A percentile compares a stretch with the other conserved stretches of the same genome.
These are phyloP conservation scores for Aegilops speltoides DNA, from an alignment of 176 grass and related monocot genomes.

Conservation along the genomic window DNA sequence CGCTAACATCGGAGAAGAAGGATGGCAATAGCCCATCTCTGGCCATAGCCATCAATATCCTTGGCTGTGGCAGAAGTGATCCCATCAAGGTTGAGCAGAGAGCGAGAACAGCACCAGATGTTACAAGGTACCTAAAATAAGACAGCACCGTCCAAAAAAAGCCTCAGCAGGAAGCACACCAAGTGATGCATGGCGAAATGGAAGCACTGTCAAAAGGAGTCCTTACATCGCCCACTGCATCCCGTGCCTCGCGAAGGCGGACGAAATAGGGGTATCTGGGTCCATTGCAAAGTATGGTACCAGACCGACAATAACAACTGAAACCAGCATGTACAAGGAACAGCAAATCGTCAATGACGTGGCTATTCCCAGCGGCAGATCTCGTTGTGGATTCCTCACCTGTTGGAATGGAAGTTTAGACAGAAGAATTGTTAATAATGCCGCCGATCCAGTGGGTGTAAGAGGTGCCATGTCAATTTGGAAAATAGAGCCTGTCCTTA, in stretches of 20 bases:
- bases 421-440: slow-evolving; percentile 5
- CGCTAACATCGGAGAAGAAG: slow-evolving; percentile 77
- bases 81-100: slow-evolving; percentile 79
- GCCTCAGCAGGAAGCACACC: slow-evolving; percentile 10
- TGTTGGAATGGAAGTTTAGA: slow-evolving; percentile 28
- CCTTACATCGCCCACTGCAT: slow-evolving; percentile 78
- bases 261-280: slow-evolving; percentile 81
- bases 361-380: slow-evolving; percentile 73
- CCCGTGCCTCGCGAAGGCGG: slow-evolving; percentile 63
- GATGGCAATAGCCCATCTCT: slow-evolving; percentile 70
- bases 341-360: slow-evolving; percentile 59
- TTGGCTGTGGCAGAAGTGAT: slow-evolving; percentile 79
- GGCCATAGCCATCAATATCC: slow-evolving; percentile 92
- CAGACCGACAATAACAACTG: slow-evolving; percentile 73
- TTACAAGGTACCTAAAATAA: slow-evolving; percentile 67
- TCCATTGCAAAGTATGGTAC: slow-evolving; percentile 92
- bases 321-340: slow-evolving; percentile 81
- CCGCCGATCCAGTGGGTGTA: neutral
- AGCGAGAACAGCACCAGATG: slow-evolving; percentile 78
- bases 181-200: slow-evolving; percentile 5
- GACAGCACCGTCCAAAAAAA: neutral
- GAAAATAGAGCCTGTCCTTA: slow-evolving; percentile 12
- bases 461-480: neutral
- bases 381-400: slow-evolving; percentile 80
- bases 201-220: neutral